Conservation (phyloP, 2,329 filamentous ascomycete genomes). For the Orbilia brochopaga region DNA sequence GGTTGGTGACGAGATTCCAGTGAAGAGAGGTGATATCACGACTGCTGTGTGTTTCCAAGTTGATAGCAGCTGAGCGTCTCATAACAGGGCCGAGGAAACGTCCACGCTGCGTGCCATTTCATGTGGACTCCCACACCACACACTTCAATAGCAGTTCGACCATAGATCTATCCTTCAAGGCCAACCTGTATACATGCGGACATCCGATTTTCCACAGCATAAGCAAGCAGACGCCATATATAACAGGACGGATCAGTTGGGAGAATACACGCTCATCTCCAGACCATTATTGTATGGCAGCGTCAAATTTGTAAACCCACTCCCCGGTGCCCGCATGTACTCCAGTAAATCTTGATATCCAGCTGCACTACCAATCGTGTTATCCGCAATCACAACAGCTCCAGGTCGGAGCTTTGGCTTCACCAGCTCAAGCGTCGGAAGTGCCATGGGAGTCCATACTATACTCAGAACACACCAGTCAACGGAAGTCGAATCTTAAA, state of each 20-base stretch:
- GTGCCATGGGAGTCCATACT: constrained; percentile 66
- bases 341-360: constrained; percentile 62
- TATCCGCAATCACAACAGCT: constrained; percentile 63
- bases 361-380: constrained; percentile 58
- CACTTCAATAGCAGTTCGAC: too few relatives aligned
- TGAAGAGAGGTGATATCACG: neutral
- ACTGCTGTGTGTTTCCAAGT: neutral
- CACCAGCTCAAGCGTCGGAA: constrained; percentile 63
- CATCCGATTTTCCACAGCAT: too few relatives aligned
- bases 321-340: constrained; percentile 61
- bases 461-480: constrained; percentile 48
- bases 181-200: too few relatives aligned
- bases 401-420: constrained; percentile 61
- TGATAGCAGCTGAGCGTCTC: too few relatives aligned
- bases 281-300: constrained; percentile 63
- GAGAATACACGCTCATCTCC: constrained; percentile 60
- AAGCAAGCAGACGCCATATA: neutral
- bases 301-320: constrained; percentile 63
- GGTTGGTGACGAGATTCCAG: constrained; percentile 2
- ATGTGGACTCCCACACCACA: too few relatives aligned
- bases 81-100: too few relatives aligned
- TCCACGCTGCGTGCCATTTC: too few relatives aligned
- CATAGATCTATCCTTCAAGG: too few relatives aligned
- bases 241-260: constrained; percentile 13
- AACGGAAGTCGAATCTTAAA: constrained; percentile 36